Base-by-base conservation (phyloP, 768 basidiomycete genomes). In the Galerina sulciceps region DNA sequence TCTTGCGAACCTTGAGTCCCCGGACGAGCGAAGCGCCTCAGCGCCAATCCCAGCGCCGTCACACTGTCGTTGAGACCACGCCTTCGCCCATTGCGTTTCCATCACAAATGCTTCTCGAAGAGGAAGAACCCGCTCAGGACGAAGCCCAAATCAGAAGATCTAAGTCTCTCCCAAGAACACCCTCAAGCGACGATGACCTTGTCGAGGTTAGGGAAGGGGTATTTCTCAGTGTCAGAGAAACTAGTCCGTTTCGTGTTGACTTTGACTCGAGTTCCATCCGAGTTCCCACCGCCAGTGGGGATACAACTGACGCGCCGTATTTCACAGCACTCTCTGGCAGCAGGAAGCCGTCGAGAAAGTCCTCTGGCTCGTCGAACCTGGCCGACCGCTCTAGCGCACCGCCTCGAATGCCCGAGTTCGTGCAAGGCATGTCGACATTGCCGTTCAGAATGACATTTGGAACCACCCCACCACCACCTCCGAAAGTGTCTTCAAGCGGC, bases 201-300 rank as follows among this genome's bases (percentile, higher is more conserved):
- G 58, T 47, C 15, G 55, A 48, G 34, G 63, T 62, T 34, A 51
- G 61, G 54, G 61, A 31, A 56, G 65, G 47, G 3, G 60, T 60
- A 2, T 70, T 75, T 46, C 72, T 81, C 40, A 67, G 66, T 52
- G 73, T 81, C 36, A 74, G 75, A 20, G 65, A 70, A 50, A 72
- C 73, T n/a, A 83, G 80, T 67, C 81, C 83, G 3, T 83, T 84
- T 66, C 71, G 68, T 36, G 68, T 83, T 38, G 78, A 82, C 31
- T 76, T 82, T 45, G 69, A 67, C 18, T 59, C 60, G 40, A 38
- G 49, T 11, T 65, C 65, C n/a, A 43, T 49, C 14, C 52, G 50
- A 17, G 47, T 47, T 36, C 44, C 57, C 22, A 36, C 40, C 20
- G 18, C 17, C 44, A 57, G 46, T 15, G 55, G 52, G 34, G 60